These are phyloP conservation scores for Penicillium sp. DNA, from an alignment of 2,329 filamentous ascomycete genomes.

Conservation along the genomic window DNA sequence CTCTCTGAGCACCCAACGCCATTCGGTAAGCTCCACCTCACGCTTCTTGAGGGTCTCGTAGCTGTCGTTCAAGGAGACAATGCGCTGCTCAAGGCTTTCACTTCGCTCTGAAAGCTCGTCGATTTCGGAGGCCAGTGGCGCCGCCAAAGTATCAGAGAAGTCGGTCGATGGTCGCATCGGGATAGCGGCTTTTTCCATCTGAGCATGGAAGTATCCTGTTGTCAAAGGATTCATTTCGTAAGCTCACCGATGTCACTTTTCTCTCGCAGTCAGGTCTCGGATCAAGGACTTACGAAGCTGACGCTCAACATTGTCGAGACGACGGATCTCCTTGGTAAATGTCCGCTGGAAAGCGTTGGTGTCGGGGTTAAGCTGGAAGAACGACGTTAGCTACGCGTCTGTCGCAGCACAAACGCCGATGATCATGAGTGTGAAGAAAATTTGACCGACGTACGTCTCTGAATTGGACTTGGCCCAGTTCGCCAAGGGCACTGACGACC, in stretches of 20 bases:
- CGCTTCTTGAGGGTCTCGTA: constrained; percentile 98
- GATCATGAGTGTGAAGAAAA: constrained; percentile 3
- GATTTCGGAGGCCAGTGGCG: constrained; percentile 88
- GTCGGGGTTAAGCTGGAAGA: constrained; percentile 74
- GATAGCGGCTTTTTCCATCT: constrained; percentile 92
- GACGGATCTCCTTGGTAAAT: constrained; percentile 94
- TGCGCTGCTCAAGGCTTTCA: constrained; percentile 84
- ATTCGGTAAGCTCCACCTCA: constrained; percentile 93
- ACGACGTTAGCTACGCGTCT: constrained; percentile 13
- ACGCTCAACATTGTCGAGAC: constrained; percentile 95
- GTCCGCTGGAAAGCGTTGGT: constrained; percentile 93
- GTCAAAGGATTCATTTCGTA: not conserved
- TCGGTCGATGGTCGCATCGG: constrained; percentile 84
- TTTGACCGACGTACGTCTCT: constrained; percentile 81
- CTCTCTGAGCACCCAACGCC: constrained; percentile 96
- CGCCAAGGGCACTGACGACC: constrained; percentile 91
- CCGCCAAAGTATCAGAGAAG: constrained; percentile 77
- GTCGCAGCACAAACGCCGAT: constrained; percentile 1
- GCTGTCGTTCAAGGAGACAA: constrained; percentile 90
- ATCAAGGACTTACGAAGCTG: constrained; percentile 71
- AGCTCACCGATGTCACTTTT: constrained; percentile 5
- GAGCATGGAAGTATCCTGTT: constrained; percentile 81
- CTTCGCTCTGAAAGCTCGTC: constrained; percentile 90
- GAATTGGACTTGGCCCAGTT: constrained; percentile 94
- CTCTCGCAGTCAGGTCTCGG: not conserved